Evolutionary conservation across 495 filamentous ascomycete species (phyloP).

Genomic region (Chaetomium tenue): DNA sequence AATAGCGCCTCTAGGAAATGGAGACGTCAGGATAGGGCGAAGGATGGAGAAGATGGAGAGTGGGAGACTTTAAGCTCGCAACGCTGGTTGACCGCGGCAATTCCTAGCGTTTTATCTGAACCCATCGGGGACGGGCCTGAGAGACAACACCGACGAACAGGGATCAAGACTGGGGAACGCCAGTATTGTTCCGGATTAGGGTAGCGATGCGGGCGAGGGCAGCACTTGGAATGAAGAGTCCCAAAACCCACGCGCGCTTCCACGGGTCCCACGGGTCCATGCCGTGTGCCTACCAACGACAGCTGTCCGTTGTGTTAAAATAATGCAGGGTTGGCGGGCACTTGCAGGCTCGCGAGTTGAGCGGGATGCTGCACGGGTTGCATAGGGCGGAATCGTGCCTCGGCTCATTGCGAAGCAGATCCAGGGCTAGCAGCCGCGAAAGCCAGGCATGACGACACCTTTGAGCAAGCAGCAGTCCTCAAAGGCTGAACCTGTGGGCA

Average conservation of each 20-base stretch:
- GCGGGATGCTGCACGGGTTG: background rate
- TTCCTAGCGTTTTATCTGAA: constrained; percentile 4
- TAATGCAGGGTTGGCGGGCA: background rate
- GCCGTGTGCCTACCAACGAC: background rate
- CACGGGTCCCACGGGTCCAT: background rate
- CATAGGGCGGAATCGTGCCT: constrained; percentile 2
- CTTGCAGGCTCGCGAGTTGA: background rate
- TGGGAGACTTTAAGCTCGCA: background rate
- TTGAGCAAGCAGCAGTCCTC: no score
- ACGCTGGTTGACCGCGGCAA: background rate
- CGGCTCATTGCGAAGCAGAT: background rate
- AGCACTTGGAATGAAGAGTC: background rate
- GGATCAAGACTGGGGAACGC: constrained; percentile 5
- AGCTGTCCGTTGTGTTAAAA: background rate
- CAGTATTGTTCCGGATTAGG: constrained; percentile 7
- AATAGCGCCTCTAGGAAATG: background rate
- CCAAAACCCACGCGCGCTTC: background rate
- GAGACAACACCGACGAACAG: constrained; percentile 10
- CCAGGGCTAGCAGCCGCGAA: background rate
- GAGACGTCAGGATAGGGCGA: background rate
- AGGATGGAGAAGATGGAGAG: background rate
- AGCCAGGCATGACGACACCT: background rate
- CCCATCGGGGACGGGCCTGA: background rate
- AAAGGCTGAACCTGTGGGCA: no score
- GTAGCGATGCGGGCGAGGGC: background rate